Conservation (phyloP, 108 stramenopile species). For the Cylindrotheca fusiformis region DNA sequence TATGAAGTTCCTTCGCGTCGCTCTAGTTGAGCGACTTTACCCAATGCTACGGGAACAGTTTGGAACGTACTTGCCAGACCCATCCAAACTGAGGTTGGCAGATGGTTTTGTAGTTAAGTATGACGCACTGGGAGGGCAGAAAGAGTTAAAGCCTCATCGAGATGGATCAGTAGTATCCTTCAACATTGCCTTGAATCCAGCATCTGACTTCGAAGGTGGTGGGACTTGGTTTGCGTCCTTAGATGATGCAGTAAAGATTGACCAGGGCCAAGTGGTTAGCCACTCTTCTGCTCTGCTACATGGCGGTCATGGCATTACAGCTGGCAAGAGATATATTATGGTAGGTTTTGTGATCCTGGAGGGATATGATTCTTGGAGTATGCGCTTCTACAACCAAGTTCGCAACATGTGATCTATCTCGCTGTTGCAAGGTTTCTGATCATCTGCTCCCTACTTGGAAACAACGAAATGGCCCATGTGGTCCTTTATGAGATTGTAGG, state of each 20-base stretch:
- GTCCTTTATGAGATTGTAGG: too few relatives aligned
- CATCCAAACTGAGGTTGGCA: conserved; percentile 43
- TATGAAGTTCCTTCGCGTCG: conserved; percentile 31
- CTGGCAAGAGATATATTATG: conserved; percentile 64
- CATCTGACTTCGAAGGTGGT: conserved; percentile 68
- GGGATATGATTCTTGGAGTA: conserved; percentile 50
- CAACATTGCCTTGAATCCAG: conserved; percentile 70
- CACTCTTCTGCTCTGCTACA: conserved; percentile 57
- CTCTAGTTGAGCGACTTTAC: conserved; percentile 47
- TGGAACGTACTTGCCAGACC: conserved; percentile 39
- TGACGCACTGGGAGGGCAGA: conserved; percentile 58
- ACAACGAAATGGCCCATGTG: too few relatives aligned
- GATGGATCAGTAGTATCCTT: conserved; percentile 77
- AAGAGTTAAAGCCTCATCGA: conserved; percentile 69
- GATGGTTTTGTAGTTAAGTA: conserved; percentile 91
- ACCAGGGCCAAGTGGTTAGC: conserved; percentile 48
- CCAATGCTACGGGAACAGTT: conserved; percentile 45
- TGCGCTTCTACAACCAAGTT: conserved; percentile 67
- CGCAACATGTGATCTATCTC: conserved; percentile 47
- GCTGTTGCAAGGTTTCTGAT: too few relatives aligned
- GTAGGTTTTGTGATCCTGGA: conserved; percentile 66
- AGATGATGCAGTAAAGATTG: conserved; percentile 34
- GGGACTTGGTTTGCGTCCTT: conserved; percentile 69
- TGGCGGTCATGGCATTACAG: conserved; percentile 62
- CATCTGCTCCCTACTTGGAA: too few relatives aligned